Evolutionary conservation across 2,329 filamentous ascomycete species (phyloP), one percentile per base, ranked within the genome.

Genomic region (Xylariaceae sp.): DNA sequence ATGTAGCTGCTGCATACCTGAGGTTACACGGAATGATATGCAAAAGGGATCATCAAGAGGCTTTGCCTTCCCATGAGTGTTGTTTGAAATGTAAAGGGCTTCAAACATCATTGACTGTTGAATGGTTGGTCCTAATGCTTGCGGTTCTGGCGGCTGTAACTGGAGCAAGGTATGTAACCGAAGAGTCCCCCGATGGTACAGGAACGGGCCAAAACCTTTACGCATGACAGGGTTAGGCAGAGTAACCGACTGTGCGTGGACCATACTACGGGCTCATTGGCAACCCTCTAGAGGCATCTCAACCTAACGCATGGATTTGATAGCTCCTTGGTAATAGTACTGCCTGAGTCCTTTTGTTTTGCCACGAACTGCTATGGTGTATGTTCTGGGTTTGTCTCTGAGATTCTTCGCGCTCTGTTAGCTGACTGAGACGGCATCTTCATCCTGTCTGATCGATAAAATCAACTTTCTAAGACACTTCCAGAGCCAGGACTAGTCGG

Each of bases 141-240:
- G n/a, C 17, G 24, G n/a, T 24, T 29, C 39, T 12, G 24, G 12
- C 36, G 26, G 14, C 17, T 6, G 23, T 23, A 14, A 36, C 12
- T 23, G 23, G 21, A 8, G 4, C 17, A 9, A 43, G 37, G 33
- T 31, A 23, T 29, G 31, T 28, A 40, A 48, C n/a, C 12, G 41
- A 36, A 21, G 16, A 37, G 31, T 16, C n/a, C 14, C 3, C n/a
- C 19, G 28, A 50, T 50, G 31, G 33, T 46, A 54, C 50, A 54
- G 44, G 53, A 49, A 54, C 50, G 55, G 37, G 19, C 14, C 44
- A 28, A 40, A 19, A n/a, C 14, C 3, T 16, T 34, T 16, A 31
- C 21, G 7, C 26, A 28, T n/a, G 12, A 44, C 9, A 47, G n/a
- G n/a, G 36, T 19, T 11, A 46, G 16, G 21, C 16, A 28, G 28